These are phyloP conservation scores for Aspergillus leporis DNA, from an alignment of 495 filamentous ascomycete species.

Conservation along the genomic window DNA sequence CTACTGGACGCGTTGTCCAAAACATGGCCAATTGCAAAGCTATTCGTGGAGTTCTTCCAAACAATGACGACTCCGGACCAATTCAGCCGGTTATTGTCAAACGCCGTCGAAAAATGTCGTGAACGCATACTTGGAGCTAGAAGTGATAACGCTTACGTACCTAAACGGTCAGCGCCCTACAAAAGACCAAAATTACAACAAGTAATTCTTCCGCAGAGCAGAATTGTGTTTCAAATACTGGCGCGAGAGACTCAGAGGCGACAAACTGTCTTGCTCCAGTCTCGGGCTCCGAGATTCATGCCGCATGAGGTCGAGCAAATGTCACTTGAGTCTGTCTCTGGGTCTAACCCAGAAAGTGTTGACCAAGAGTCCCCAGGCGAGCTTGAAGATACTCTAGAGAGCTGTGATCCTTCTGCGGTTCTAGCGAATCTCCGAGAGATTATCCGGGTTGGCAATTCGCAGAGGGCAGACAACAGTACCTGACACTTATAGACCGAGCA, in stretches of 20 bases:
- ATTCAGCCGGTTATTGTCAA: conserved; percentile 3
- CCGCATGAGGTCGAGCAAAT: not conserved
- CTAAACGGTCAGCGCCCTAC: not conserved
- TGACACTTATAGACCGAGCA: not conserved
- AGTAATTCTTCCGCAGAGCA: conserved; percentile 17
- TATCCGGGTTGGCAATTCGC: not conserved
- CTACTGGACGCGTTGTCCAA: conserved; percentile 6
- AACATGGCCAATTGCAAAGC: conserved; percentile 13
- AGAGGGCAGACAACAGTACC: not conserved
- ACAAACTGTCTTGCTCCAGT: not conserved
- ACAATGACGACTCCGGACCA: conserved; percentile 2
- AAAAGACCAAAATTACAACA: conserved; percentile 10
- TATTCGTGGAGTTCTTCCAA: conserved; percentile 13
- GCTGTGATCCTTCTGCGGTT: conserved; percentile 2
- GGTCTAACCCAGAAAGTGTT: not conserved
- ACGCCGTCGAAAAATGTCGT: conserved; percentile 11
- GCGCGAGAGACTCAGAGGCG: conserved; percentile 4
- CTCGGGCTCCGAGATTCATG: not conserved
- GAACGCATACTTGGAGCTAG: not conserved
- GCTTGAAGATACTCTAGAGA: not conserved
- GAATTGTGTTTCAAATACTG: conserved; percentile 13
- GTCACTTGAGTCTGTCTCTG: not conserved
- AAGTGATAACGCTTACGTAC: not conserved
- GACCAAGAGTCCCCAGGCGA: not conserved
- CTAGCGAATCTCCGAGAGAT: conserved; percentile 11